phyloP scores from a whole-genome alignment of 306 rosid species.

The Oemleria cerasiformis region DNA sequence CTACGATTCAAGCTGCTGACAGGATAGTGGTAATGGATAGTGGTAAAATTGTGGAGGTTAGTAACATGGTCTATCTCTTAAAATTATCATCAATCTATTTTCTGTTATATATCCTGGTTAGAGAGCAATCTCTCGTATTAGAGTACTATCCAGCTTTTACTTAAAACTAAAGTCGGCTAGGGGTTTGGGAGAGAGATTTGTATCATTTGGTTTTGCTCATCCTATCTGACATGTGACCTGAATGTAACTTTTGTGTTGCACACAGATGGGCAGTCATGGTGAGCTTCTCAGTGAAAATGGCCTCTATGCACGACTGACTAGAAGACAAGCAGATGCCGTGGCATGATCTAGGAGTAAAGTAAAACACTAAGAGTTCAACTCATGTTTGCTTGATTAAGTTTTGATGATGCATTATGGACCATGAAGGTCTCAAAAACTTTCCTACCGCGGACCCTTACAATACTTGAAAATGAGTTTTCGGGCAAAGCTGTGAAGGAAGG shows the following conservation, averaged over 20 bases:
- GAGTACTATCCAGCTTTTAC: background rate
- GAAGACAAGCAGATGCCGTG: conserved; percentile 81
- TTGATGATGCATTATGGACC: conserved; percentile 19
- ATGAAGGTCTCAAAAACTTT: conserved; percentile 27
- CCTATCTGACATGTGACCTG: background rate
- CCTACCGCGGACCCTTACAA: conserved; percentile 35
- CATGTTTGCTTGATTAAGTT: background rate
- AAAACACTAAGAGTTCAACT: background rate
- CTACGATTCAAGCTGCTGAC: conserved; percentile 95
- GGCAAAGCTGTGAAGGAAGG: background rate
- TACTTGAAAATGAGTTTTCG: conserved; percentile 12
- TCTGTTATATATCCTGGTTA: background rate
- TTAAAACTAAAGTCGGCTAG: no score
- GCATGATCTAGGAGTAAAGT: conserved; percentile 38
- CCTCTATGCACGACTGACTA: conserved; percentile 66
- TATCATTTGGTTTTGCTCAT: background rate
- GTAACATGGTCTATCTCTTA: conserved; percentile 9
- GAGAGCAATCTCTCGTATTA: background rate
- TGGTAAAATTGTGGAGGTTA: conserved; percentile 84
- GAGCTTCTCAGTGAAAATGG: conserved; percentile 78
- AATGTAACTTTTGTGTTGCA: conserved; percentile 8
- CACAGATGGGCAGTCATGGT: conserved; percentile 79
- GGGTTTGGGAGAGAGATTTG: background rate
- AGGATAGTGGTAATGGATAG: conserved; percentile 88
- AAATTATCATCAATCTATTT: conserved; percentile 9